Conservation (phyloP, 2,329 filamentous ascomycete genomes). For the Rutstroemia sp. region DNA sequence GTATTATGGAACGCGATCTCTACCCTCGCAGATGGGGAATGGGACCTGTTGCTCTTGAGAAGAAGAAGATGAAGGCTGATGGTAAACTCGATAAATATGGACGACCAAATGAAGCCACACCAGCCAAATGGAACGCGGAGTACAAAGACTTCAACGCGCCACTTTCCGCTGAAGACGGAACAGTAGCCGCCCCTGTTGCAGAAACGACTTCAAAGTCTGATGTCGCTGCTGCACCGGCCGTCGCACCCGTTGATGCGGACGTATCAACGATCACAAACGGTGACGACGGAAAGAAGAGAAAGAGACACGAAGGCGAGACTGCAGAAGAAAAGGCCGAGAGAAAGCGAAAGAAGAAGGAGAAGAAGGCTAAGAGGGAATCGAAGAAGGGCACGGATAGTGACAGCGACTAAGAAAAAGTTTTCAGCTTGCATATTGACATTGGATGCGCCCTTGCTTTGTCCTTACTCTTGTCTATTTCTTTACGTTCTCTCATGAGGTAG, state of each 20-base stretch:
- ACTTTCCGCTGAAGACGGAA: conserved; percentile 30
- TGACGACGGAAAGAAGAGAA: conserved; percentile 64
- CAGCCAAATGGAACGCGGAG: conserved; percentile 82
- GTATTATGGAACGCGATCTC: conserved; percentile 98
- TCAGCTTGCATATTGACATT: not conserved
- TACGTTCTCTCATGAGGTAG: not conserved
- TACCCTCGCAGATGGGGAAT: conserved; percentile 97
- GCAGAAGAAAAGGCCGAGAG: conserved; percentile 53
- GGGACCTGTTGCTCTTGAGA: conserved; percentile 86
- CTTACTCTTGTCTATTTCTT: not conserved
- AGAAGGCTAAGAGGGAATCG: conserved; percentile 43
- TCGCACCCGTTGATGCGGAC: conserved; percentile 33
- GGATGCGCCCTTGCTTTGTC: not conserved
- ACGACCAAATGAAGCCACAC: conserved; percentile 84
- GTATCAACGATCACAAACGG: conserved; percentile 44
- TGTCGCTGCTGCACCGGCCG: conserved; percentile 32
- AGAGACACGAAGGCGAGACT: conserved; percentile 73
- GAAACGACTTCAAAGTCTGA: conserved; percentile 34
- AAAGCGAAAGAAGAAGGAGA: conserved; percentile 45
- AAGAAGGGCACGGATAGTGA: conserved; percentile 39
- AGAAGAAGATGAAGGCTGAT: conserved; percentile 99
- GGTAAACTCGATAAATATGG: conserved; percentile 99
- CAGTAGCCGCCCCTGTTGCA: conserved; percentile 34
- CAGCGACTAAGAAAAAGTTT: conserved; percentile 37
- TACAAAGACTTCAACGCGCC: conserved; percentile 83